phyloP scores from a whole-genome alignment of 345 rosid genomes.

The sweet orange (Citrus sinensis) region DVS_A1.0 CM039163.1:8851001-8851500 shows the following conservation, averaged over 20 bases:
- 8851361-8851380: conserved; percentile 98
- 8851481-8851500: conserved; percentile 65
- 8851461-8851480: conserved; percentile 94
- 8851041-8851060: neutral
- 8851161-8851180: neutral
- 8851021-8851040: neutral
- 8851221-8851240: neutral
- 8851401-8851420: conserved; percentile 93
- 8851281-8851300: neutral
- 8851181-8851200: neutral
- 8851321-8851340: neutral
- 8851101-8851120: neutral
- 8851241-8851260: neutral
- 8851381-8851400: conserved; percentile 92
- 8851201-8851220: neutral
- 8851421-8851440: conserved; percentile 94
- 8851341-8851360: conserved; percentile 16
- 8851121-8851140: neutral
- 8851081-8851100: neutral
- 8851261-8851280: neutral
- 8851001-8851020: neutral
- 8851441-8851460: conserved; percentile 90
- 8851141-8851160: neutral
- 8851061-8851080: neutral
- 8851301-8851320: conserved; percentile 5